Evolutionary conservation across 108 stramenopile species (phyloP).

Genomic region (Skeletonema grethae): DNA sequence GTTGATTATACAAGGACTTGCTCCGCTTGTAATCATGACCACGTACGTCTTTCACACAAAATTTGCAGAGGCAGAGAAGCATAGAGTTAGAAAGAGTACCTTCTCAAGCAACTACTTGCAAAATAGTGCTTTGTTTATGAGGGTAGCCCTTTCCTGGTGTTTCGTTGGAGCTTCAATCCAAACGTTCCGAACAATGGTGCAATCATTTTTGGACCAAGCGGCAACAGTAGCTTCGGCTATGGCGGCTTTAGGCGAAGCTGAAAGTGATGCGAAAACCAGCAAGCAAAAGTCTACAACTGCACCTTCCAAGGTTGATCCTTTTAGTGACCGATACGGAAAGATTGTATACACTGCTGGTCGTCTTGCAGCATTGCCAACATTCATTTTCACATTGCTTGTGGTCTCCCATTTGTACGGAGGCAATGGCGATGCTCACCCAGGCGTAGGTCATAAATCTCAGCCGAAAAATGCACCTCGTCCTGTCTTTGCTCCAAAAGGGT

Average conservation of each 20-base stretch:
- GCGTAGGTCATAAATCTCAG: slow-evolving; percentile 29
- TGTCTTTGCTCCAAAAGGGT: neutral
- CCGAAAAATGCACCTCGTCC: slow-evolving; percentile 17
- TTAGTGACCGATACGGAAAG: slow-evolving; percentile 28
- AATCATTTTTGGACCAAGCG: slow-evolving; percentile 45
- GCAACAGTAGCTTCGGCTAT: slow-evolving; percentile 26
- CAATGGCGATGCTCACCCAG: slow-evolving; percentile 28
- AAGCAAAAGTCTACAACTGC: neutral
- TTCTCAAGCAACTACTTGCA: slow-evolving; percentile 39
- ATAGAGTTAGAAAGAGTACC: slow-evolving; percentile 10
- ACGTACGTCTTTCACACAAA: slow-evolving; percentile 27
- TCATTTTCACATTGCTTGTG: slow-evolving; percentile 32
- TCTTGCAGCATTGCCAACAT: slow-evolving; percentile 33
- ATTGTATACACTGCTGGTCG: slow-evolving; percentile 36
- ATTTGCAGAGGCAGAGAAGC: slow-evolving; percentile 19
- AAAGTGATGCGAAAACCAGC: neutral
- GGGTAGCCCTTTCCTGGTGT: slow-evolving; percentile 33
- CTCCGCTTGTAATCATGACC: slow-evolving; percentile 33
- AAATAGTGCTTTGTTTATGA: slow-evolving; percentile 36
- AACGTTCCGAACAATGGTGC: slow-evolving; percentile 36
- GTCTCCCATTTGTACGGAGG: slow-evolving; percentile 46
- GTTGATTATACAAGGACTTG: slow-evolving; percentile 37
- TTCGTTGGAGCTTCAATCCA: slow-evolving; percentile 33
- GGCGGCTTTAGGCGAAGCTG: slow-evolving; percentile 14
- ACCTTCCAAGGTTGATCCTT: slow-evolving; percentile 27